Conservation (phyloP, 805 yeast species). For the Komagataella populi region DNA sequence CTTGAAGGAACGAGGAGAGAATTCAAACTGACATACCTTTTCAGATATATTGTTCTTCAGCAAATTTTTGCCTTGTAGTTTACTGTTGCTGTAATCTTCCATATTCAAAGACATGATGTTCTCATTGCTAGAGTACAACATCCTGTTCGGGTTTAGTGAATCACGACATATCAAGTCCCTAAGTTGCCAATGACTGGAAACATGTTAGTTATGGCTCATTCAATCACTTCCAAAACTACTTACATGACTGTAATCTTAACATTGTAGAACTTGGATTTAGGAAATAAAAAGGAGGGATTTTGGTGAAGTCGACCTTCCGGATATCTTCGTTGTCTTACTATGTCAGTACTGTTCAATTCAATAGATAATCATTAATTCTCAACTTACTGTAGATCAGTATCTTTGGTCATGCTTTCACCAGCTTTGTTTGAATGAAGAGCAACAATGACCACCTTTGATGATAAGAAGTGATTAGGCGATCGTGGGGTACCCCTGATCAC, state of each 20-base stretch:
- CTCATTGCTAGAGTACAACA: slow-evolving; percentile 48
- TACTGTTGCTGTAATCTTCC: not conserved
- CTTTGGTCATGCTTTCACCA: not conserved
- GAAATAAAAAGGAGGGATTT: slow-evolving; percentile 8
- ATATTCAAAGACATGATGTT: slow-evolving; percentile 32
- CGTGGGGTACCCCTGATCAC: not conserved
- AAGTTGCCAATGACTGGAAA: slow-evolving; percentile 60
- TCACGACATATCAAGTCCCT: slow-evolving; percentile 54
- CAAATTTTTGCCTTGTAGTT: not conserved
- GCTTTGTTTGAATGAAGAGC: not conserved
- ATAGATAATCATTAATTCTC: too few relatives aligned
- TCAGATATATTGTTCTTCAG: slow-evolving; percentile 7
- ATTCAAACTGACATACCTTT: slow-evolving; percentile 30
- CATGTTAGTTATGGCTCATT: slow-evolving; percentile 1
- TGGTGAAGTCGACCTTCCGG: not conserved
- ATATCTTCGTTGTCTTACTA: not conserved
- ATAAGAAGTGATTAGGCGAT: not conserved
- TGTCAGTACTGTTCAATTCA: not conserved
- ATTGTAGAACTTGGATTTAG: slow-evolving; percentile 13
- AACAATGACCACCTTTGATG: not conserved
- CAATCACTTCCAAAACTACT: slow-evolving; percentile 6
- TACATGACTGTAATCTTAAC: slow-evolving; percentile 22
- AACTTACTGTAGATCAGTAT: not conserved
- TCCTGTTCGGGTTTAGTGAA: slow-evolving; percentile 24
- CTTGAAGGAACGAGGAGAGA: slow-evolving; percentile 59